Percentiles rank a stretch among this genome's conserved stretches.
These are phyloP conservation scores for Rosa hybrid DNA, from an alignment of 331 rosid species.

Conservation along the genomic window DNA sequence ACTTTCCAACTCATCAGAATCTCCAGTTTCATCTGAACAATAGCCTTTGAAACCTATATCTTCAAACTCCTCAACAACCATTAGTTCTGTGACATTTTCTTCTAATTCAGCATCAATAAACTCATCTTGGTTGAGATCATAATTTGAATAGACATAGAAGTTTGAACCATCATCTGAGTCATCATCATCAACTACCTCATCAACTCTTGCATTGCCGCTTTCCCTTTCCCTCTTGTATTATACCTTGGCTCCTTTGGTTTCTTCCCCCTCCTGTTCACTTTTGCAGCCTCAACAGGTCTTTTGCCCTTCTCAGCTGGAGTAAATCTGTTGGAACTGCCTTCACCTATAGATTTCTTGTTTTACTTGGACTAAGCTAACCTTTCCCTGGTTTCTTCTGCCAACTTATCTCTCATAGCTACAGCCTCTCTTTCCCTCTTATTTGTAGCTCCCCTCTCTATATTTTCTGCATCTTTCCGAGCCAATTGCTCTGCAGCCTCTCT, in stretches of 20 bases:
- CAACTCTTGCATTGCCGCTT: neutral
- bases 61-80: neutral
- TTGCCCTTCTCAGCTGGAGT: too few relatives aligned
- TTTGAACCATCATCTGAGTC: neutral
- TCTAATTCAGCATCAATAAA: neutral
- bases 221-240: neutral
- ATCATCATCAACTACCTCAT: neutral
- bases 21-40: neutral
- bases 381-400: too few relatives aligned
- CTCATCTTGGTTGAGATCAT: neutral
- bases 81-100: neutral
- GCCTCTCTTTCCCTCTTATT: too few relatives aligned
- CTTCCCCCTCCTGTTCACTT: neutral
- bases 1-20: neutral
- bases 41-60: neutral
- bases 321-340: too few relatives aligned
- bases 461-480: too few relatives aligned
- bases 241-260: neutral
- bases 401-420: too few relatives aligned
- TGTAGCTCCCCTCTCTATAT: too few relatives aligned
- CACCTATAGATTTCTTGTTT: too few relatives aligned
- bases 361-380: too few relatives aligned
- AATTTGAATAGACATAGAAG: neutral
- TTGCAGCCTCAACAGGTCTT: too few relatives aligned
- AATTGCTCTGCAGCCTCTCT: too few relatives aligned